Conservation (phyloP, 2,329 filamentous ascomycete genomes). For the Cladosporium colombiae region DNA sequence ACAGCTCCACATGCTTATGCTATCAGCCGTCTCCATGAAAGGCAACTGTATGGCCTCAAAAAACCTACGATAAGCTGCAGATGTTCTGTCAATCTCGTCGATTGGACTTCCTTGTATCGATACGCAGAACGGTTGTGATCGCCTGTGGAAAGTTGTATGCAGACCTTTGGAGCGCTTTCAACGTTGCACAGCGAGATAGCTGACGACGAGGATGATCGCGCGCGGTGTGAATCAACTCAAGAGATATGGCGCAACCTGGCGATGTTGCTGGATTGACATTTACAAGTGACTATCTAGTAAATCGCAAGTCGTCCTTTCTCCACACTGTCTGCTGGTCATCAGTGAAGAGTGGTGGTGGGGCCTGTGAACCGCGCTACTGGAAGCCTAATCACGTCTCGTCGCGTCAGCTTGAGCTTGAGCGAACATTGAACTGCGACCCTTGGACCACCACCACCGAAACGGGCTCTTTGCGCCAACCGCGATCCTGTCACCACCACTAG, state of each 20-base stretch:
- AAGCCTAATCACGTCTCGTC: conserved; percentile 7
- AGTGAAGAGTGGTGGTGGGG: not conserved
- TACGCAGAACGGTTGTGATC: not conserved
- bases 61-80: not conserved
- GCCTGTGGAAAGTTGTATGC: not conserved
- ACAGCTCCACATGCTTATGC: not conserved
- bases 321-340: not conserved
- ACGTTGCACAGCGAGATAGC: not conserved
- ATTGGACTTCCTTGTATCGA: no score
- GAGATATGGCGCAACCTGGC: not conserved
- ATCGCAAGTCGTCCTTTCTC: not conserved
- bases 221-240: not conserved
- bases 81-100: not conserved
- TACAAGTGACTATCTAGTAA: not conserved
- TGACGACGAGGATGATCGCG: not conserved
- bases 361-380: not conserved
- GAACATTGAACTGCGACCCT: conserved; percentile 3
- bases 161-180: not conserved
- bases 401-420: conserved; percentile 9
- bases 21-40: not conserved
- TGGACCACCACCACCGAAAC: not conserved
- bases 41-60: not conserved
- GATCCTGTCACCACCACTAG: not conserved
- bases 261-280: not conserved
- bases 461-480: conserved; percentile 12